These are phyloP conservation scores for Albatrellus sp. DNA, from an alignment of 1,284 basidiomycete genomes.

Conservation along the genomic window DNA sequence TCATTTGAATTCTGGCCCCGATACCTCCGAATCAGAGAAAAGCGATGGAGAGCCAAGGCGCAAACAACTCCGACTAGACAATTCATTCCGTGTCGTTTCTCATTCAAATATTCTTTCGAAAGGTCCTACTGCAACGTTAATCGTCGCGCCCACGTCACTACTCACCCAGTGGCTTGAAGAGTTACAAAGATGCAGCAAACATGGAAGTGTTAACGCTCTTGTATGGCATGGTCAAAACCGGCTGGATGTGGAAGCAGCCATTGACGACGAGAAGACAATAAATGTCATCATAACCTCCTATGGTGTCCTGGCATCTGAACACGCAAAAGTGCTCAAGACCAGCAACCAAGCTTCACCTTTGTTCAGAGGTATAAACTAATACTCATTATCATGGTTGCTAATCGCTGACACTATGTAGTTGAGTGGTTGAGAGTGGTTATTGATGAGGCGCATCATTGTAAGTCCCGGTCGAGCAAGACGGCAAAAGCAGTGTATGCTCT, in stretches of 20 bases:
- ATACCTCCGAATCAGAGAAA: constrained; percentile 22
- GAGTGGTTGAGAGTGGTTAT: constrained; percentile 74
- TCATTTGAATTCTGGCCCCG: constrained; percentile 57
- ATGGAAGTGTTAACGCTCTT: constrained; percentile 55
- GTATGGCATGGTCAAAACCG: constrained; percentile 86
- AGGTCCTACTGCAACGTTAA: constrained; percentile 54
- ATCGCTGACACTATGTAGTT: constrained; percentile 27
- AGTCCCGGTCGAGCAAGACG: constrained; percentile 81
- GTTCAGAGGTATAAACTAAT: constrained; percentile 65
- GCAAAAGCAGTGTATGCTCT: constrained; percentile 87
- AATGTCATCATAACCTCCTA: constrained; percentile 88
- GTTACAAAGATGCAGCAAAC: constrained; percentile 60
- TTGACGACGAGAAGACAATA: constrained; percentile 37
- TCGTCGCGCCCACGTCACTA: constrained; percentile 88
- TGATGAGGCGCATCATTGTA: constrained; percentile 94
- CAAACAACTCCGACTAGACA: constrained; percentile 52
- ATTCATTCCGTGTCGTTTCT: constrained; percentile 33
- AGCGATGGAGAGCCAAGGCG: constrained; percentile 21
- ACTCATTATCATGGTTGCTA: neutral
- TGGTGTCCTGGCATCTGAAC: constrained; percentile 78
- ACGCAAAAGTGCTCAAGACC: constrained; percentile 50
- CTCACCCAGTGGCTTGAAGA: constrained; percentile 89
- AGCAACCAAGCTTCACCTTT: constrained; percentile 40
- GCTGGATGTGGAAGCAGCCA: constrained; percentile 51
- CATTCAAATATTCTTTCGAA: neutral